phyloP scores from a whole-genome alignment of 495 filamentous ascomycete species.

The Bathelium albidoporum region DNA sequence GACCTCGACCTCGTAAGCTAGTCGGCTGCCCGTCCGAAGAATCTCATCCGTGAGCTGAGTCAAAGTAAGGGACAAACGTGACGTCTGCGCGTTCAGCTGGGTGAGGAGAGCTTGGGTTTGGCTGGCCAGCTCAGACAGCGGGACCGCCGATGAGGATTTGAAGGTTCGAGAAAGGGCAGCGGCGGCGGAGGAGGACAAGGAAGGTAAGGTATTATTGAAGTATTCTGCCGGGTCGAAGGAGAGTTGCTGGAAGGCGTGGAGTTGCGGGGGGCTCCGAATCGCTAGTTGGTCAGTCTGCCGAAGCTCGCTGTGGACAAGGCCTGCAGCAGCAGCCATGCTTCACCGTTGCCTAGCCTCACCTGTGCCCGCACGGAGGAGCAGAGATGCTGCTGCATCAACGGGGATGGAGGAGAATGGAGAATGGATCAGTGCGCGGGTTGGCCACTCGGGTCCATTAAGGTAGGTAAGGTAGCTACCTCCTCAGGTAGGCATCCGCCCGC shows the following conservation, averaged over 20 bases:
- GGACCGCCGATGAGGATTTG: slow-evolving; percentile 40
- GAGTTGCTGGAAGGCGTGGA: slow-evolving; percentile 57
- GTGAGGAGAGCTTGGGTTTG: slow-evolving; percentile 78
- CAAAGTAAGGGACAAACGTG: slow-evolving; percentile 68
- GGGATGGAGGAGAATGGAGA: neutral
- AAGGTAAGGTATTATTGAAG: slow-evolving; percentile 65
- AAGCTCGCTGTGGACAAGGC: neutral
- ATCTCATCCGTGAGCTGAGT: slow-evolving; percentile 93
- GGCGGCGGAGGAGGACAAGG: slow-evolving; percentile 40
- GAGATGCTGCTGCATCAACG: neutral
- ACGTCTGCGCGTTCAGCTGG: slow-evolving; percentile 77
- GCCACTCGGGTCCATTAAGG: too few relatives aligned
- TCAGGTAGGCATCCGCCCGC: neutral
- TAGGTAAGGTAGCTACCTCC: neutral
- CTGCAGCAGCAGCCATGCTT: slow-evolving; percentile 14
- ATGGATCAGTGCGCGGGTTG: too few relatives aligned
- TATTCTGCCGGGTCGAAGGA: slow-evolving; percentile 73
- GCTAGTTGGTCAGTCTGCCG: slow-evolving; percentile 14
- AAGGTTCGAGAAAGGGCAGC: slow-evolving; percentile 18
- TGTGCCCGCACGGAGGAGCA: neutral
- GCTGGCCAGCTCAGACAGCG: slow-evolving; percentile 65
- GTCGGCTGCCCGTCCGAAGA: slow-evolving; percentile 67
- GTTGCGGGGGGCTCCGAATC: slow-evolving; percentile 50
- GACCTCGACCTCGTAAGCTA: slow-evolving; percentile 93
- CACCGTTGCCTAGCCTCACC: neutral